These are phyloP conservation scores for Globisporangium middletonii DNA, from an alignment of 352 stramenopile species.

Conservation along the genomic window DNA sequence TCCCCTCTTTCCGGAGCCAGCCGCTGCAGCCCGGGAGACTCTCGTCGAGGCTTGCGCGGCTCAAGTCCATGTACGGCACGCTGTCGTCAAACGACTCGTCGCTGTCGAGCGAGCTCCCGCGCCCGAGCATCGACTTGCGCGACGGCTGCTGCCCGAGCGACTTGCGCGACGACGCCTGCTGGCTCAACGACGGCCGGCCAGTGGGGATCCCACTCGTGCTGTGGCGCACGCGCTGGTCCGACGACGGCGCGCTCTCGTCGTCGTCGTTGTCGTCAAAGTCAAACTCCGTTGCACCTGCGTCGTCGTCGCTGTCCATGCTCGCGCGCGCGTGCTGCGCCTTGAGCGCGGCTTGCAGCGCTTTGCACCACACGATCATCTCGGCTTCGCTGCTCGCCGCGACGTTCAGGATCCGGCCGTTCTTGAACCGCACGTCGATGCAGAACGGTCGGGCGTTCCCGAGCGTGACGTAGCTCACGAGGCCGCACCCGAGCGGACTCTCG, in stretches of 20 bases:
- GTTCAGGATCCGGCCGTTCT: constrained; percentile 58
- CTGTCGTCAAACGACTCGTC: constrained; percentile 10
- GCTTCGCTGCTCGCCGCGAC: constrained; percentile 42
- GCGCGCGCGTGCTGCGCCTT: constrained; percentile 21
- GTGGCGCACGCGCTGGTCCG: constrained; percentile 14
- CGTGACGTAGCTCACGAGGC: constrained; percentile 41
- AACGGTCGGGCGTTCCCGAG: constrained; percentile 64
- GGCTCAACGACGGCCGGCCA: neutral
- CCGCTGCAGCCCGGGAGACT: constrained; percentile 42
- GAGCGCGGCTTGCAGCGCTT: constrained; percentile 39
- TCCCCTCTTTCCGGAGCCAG: constrained; percentile 78
- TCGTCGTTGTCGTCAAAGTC: constrained; percentile 54
- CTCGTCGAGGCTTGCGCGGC: constrained; percentile 7
- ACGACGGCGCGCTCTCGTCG: constrained; percentile 28
- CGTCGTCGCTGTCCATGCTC: constrained; percentile 32
- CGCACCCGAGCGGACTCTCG: constrained; percentile 34
- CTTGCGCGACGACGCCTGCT: constrained; percentile 2
- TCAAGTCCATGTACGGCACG: constrained; percentile 6
- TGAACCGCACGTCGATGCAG: constrained; percentile 56
- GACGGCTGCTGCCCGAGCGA: neutral
- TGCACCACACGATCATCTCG: constrained; percentile 62
- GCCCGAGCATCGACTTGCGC: neutral
- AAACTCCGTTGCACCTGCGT: constrained; percentile 23
- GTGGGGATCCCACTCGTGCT: constrained; percentile 2
- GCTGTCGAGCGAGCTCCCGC: constrained; percentile 12